Evolutionary conservation across 441 rosid species (phyloP).

Genomic region (Adansonia madagascariensis): DNA sequence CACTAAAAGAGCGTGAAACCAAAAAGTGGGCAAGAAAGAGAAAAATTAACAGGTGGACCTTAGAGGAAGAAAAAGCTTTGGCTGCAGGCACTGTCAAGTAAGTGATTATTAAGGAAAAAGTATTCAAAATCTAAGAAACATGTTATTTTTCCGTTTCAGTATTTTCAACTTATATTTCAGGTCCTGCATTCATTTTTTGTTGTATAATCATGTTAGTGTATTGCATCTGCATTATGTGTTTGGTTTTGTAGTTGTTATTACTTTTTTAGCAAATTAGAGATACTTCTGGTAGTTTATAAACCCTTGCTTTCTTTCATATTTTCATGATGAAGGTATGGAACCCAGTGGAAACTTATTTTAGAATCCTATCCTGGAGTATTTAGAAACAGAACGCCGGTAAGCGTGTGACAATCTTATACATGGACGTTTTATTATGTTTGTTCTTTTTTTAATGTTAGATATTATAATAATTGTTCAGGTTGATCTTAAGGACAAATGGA

Average conservation of each 20-base stretch:
- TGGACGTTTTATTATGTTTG: background rate
- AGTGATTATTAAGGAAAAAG: constrained; percentile 13
- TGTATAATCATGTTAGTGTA: background rate
- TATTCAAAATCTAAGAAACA: background rate
- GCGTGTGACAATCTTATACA: background rate
- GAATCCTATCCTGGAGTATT: constrained; percentile 37
- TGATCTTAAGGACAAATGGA: constrained; percentile 38
- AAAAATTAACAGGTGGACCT: constrained; percentile 43
- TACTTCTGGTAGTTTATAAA: background rate
- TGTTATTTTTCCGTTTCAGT: background rate
- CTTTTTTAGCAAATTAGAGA: background rate
- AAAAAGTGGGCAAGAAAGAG: constrained; percentile 40
- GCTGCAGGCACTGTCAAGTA: constrained; percentile 46
- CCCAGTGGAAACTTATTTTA: constrained; percentile 50
- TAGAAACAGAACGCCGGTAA: constrained; percentile 49
- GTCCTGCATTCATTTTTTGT: background rate
- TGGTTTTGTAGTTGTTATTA: background rate
- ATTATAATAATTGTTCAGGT: constrained; percentile 30
- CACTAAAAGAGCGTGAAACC: constrained; percentile 37
- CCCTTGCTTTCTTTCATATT: background rate
- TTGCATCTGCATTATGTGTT: background rate
- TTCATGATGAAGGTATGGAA: constrained; percentile 46
- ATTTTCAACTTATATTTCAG: background rate
- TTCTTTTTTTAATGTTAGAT: background rate
- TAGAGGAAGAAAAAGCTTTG: constrained; percentile 59